Evolutionary conservation across 192 early-diverging fungal species (phyloP), one percentile per base, ranked within the genome.

Genomic region (Radiomyces spectabilis): DNA sequence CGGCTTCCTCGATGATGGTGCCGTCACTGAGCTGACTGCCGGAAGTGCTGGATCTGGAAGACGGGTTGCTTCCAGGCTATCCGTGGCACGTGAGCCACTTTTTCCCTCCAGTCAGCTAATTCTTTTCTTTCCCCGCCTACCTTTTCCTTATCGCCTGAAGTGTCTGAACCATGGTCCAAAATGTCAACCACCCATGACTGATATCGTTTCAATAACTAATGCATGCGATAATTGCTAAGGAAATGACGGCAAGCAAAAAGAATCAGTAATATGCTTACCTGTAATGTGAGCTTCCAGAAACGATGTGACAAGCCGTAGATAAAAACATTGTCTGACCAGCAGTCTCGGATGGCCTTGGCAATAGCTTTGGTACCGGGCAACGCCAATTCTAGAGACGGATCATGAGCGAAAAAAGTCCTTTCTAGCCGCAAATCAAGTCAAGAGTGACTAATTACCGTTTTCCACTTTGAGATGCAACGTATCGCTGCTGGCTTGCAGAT

Each of bases 271-370:
- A 27, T 4, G 19, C 30, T 10, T 52, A 78, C 53, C 57, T 84
- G 80, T 26, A 85, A 29, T 0, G 83, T 85, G 27, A 84, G 55
- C 35, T 74, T 81, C 83, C 83, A 85, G 41, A 85, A 84, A 18
- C 69, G 66, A 56, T 72, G 62, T 0, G 77, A 74, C 10, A 84
- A 40, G 1, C 66, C 68, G 51, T 75, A 82, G 6, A 85, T 55
- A 46, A 65, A 85, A 8, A 85, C 65, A 18, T 84, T 53, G 8
- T 77, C 62, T 9, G 79, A 66, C 83, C 83, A 85, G 38, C 81
- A 81, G 10, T 66, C 47, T 27, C 70, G 58, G 18, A 85, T 73
- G 1, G 82, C 76, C n/a, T 59, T 47, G 8, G 80, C 51, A n/a
- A 82, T 45, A 0, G 64, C 70, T 41, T 65, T 59, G 33, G 67